Percentiles rank a stretch among this genome's conserved stretches.
These are phyloP conservation scores for Rutstroemia sp. DNA, from an alignment of 2,329 filamentous ascomycete species.

Conservation along the genomic window DNA sequence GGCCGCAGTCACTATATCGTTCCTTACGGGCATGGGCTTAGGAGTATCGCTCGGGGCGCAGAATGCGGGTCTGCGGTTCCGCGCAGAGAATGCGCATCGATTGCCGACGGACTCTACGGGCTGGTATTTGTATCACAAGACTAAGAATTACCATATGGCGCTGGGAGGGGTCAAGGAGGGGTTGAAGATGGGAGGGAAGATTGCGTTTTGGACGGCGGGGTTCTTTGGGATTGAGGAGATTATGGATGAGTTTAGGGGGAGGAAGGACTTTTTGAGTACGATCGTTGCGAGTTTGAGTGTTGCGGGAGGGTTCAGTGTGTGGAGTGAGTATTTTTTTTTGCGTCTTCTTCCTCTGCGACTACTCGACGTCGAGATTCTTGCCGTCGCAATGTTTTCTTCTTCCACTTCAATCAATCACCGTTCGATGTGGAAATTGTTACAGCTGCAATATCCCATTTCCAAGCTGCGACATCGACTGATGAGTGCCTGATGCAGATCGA, in stretches of 20 bases:
- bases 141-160: conserved; percentile 86
- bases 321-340: conserved; percentile 66
- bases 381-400: no score
- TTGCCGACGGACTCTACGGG: conserved; percentile 74
- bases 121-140: conserved; percentile 99
- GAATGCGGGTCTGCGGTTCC: conserved; percentile 72
- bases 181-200: conserved; percentile 60
- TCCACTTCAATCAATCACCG: no score
- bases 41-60: conserved; percentile 67
- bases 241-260: conserved; percentile 64
- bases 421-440: no score
- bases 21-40: conserved; percentile 60
- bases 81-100: conserved; percentile 93
- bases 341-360: conserved; percentile 30
- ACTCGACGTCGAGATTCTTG: no score
- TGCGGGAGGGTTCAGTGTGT: conserved; percentile 78
- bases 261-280: conserved; percentile 72
- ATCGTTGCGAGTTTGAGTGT: conserved; percentile 76
- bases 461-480: background rate
- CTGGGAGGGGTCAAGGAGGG: conserved; percentile 74
- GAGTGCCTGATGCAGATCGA: conserved; percentile 46
- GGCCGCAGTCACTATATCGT: conserved; percentile 54
- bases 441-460: no score
- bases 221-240: conserved; percentile 82
- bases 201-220: conserved; percentile 64